Percentiles rank a stretch among this genome's conserved stretches.
Evolutionary conservation across 2,329 filamentous ascomycete genomes (phyloP).

Genomic region (Seiridium unicorne): DNA sequence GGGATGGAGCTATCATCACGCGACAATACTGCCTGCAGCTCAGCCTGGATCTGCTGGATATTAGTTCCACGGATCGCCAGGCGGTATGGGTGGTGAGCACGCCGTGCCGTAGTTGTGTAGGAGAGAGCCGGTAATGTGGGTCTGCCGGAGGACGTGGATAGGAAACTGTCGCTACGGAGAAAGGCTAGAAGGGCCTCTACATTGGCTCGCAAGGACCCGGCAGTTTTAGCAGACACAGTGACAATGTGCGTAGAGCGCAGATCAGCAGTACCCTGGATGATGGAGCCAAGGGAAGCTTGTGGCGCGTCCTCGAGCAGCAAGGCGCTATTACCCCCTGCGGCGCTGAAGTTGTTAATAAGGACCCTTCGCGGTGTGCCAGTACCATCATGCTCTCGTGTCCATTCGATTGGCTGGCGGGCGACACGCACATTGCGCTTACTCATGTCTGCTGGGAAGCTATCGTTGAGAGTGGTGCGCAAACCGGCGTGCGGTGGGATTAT

Average conservation of each 20-base stretch:
- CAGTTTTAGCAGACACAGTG: conserved; percentile 49
- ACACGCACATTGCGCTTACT: conserved; percentile 38
- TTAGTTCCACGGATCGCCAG: conserved; percentile 38
- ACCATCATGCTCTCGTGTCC: conserved; percentile 23
- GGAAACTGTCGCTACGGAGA: conserved; percentile 49
- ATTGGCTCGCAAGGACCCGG: conserved; percentile 52
- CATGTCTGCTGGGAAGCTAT: conserved; percentile 38
- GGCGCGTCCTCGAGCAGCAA: conserved; percentile 21
- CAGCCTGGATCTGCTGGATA: conserved; percentile 29
- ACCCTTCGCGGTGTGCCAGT: conserved; percentile 22
- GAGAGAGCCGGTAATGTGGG: conserved; percentile 34
- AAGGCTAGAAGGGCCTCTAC: conserved; percentile 42
- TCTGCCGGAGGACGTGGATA: conserved; percentile 42
- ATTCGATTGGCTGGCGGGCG: conserved; percentile 31
- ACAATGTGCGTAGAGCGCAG: conserved; percentile 43
- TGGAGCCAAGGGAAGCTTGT: not conserved
- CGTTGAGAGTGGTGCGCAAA: conserved; percentile 46
- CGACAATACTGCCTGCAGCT: conserved; percentile 37
- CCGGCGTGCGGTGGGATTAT: conserved; percentile 46
- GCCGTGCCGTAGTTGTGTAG: conserved; percentile 64
- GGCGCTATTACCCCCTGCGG: conserved; percentile 46
- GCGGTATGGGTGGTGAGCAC: conserved; percentile 55
- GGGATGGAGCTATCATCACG: conserved; percentile 34
- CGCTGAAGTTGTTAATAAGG: conserved; percentile 52
- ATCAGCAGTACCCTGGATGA: conserved; percentile 28